Evolutionary conservation across 352 stramenopile species (phyloP).

Genomic region (Pythium dissotocum): DNA sequence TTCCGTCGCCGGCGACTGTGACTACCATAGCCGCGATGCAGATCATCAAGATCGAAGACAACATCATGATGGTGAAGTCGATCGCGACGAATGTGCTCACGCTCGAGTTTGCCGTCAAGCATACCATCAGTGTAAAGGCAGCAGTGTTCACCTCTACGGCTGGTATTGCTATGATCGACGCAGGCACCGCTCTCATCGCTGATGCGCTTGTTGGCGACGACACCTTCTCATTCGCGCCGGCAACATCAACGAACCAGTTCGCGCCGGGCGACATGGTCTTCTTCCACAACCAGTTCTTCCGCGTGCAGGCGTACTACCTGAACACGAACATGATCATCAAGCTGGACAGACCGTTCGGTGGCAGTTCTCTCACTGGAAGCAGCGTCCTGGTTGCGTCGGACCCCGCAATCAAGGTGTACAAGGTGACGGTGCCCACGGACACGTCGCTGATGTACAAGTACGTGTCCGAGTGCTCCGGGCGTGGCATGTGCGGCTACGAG

Average conservation of each 20-base stretch:
- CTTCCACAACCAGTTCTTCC: conserved; percentile 69
- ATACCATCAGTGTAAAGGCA: conserved; percentile 24
- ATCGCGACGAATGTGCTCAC: conserved; percentile 7
- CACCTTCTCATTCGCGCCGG: conserved; percentile 17
- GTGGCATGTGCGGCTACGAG: conserved; percentile 64
- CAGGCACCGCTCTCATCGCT: background rate
- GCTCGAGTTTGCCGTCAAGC: conserved; percentile 33
- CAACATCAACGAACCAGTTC: background rate
- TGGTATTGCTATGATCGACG: background rate
- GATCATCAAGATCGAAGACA: conserved; percentile 32
- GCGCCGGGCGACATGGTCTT: conserved; percentile 42
- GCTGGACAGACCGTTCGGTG: conserved; percentile 53
- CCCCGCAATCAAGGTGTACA: conserved; percentile 24
- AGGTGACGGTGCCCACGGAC: conserved; percentile 30
- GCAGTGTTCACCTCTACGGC: background rate
- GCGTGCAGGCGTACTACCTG: conserved; percentile 21
- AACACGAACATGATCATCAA: conserved; percentile 1
- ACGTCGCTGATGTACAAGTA: conserved; percentile 58
- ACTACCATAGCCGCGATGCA: background rate
- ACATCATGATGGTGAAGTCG: conserved; percentile 23
- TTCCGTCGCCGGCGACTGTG: too few relatives aligned
- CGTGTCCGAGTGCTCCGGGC: conserved; percentile 70
- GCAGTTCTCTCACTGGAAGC: conserved; percentile 25
- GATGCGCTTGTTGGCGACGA: conserved; percentile 19
- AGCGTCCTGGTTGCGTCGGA: conserved; percentile 6